Evolutionary conservation across 2,329 filamentous ascomycete genomes (phyloP).

Genomic region (Dactylonectria estremocensis): DNA sequence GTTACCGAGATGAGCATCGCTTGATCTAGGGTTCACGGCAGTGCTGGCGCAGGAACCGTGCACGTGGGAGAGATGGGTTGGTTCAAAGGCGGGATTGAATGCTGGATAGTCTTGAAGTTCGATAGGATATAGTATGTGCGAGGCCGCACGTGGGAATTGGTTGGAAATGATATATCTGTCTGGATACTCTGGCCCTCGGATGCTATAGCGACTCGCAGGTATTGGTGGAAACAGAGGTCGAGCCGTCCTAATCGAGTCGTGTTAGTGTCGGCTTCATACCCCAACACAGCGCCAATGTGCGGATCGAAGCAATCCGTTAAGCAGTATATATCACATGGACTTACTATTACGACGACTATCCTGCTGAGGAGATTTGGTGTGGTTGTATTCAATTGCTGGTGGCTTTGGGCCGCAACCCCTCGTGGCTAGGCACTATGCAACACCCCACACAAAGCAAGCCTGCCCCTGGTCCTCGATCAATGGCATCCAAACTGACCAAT

Average conservation of each 20-base stretch:
- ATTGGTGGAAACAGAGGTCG: neutral
- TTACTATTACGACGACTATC: too few species aligned
- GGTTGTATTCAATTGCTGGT: too few species aligned
- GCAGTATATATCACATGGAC: too few species aligned
- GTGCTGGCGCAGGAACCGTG: neutral
- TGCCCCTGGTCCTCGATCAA: too few species aligned
- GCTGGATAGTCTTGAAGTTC: neutral
- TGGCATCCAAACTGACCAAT: too few species aligned
- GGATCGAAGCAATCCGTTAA: neutral
- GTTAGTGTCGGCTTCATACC: neutral
- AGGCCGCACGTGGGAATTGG: neutral
- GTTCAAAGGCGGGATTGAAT: neutral
- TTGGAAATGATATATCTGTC: neutral
- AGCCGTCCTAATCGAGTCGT: neutral
- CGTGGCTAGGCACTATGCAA: too few species aligned
- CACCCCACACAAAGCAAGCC: too few species aligned
- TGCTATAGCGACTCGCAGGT: neutral
- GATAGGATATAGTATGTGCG: neutral
- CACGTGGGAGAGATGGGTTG: neutral
- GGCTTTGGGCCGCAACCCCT: too few species aligned
- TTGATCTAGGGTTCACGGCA: neutral
- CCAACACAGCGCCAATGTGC: neutral
- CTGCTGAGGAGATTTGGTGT: too few species aligned
- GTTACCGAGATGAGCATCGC: constrained; percentile 1
- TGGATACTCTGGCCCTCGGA: neutral